These are phyloP conservation scores for Annulohypoxylon nitens DNA, from an alignment of 495 filamentous ascomycete genomes.

Conservation along the genomic window DNA sequence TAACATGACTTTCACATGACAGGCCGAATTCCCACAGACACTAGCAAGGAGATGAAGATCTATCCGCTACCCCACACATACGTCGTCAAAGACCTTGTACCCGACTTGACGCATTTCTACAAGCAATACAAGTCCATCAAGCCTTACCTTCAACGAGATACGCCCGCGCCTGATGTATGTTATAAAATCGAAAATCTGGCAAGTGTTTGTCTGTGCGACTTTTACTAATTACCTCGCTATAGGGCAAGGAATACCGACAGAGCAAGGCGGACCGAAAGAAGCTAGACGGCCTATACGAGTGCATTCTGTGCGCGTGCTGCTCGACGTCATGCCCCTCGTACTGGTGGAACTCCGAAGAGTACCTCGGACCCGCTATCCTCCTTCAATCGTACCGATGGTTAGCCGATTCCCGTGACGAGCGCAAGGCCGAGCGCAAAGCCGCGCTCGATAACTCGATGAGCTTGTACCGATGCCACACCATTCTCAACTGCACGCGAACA, in stretches of 20 bases:
- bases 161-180: conserved; percentile 78
- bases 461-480: conserved; percentile 98
- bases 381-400: conserved; percentile 98
- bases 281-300: conserved; percentile 98
- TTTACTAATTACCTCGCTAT: conserved; percentile 35
- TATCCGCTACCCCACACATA: conserved; percentile 99
- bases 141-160: conserved; percentile 93
- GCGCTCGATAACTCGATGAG: conserved; percentile 98
- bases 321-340: conserved; percentile 97
- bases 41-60: conserved; percentile 85
- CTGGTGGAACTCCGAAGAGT: conserved; percentile 99
- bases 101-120: conserved; percentile 98
- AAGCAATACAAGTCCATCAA: conserved; percentile 99
- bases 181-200: background rate
- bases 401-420: conserved; percentile 91
- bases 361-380: conserved; percentile 95
- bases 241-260: conserved; percentile 93
- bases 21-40: conserved; percentile 95
- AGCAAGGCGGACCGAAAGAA: conserved; percentile 90
- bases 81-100: conserved; percentile 98
- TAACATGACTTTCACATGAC: conserved; percentile 30
- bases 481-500: conserved; percentile 95
- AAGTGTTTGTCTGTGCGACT: background rate
- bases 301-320: conserved; percentile 99
- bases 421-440: conserved; percentile 84